Evolutionary conservation across 2,329 filamentous ascomycete genomes (phyloP).

Genomic region (Colletotrichum musae): DNA sequence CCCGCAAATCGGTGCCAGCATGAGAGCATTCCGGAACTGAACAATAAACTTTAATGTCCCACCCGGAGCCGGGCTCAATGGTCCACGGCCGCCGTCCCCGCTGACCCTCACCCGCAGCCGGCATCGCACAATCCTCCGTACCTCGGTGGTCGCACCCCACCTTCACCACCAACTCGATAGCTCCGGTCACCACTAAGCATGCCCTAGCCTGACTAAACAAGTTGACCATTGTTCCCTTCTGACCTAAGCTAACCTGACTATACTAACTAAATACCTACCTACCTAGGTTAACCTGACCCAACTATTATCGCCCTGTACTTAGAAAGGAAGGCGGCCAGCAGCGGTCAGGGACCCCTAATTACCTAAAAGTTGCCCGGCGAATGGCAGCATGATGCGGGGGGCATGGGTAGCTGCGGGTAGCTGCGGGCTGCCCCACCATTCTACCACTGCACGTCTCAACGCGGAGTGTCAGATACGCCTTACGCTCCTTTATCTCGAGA

Average conservation of each 20-base stretch:
- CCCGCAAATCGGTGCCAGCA: not conserved
- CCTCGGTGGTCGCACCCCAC: not conserved
- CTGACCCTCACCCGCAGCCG: not conserved
- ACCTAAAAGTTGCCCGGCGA: constrained; percentile 33
- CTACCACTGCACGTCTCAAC: constrained; percentile 1
- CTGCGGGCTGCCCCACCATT: constrained; percentile 38
- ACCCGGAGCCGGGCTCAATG: constrained; percentile 15
- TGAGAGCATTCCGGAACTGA: not conserved
- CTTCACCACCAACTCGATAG: not conserved
- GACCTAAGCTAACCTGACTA: too few relatives aligned
- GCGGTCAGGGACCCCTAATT: constrained; percentile 33
- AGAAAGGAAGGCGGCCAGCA: not conserved
- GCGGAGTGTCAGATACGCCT: constrained; percentile 36
- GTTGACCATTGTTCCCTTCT: too few relatives aligned
- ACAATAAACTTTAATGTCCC: not conserved
- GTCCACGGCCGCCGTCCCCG: not conserved
- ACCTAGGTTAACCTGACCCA: too few relatives aligned
- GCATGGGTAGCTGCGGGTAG: constrained; percentile 43
- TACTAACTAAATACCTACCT: too few relatives aligned
- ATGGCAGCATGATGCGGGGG: constrained; percentile 36
- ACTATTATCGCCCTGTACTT: too few relatives aligned
- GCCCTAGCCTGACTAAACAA: too few relatives aligned
- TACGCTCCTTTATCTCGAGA: constrained; percentile 40
- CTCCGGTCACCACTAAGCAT: not conserved
- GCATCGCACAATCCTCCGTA: constrained; percentile 20